phyloP scores from a whole-genome alignment of 805 yeast species.

The Candida ulmi region DNA sequence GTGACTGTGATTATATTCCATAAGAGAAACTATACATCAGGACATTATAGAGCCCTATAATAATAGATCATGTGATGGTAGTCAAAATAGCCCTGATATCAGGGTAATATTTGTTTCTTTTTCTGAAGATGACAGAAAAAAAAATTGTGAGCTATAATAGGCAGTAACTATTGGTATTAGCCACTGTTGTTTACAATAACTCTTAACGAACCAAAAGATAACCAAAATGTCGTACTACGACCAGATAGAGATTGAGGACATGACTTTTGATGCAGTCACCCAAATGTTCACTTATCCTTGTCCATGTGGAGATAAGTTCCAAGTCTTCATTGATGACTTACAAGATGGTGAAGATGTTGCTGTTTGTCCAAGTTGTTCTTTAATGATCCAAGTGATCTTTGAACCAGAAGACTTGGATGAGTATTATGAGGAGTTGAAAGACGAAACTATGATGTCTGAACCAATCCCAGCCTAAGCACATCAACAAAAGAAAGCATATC shows the following conservation, averaged over 20 bases:
- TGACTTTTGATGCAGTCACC: slow-evolving; percentile 79
- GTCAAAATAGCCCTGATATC: too few relatives aligned
- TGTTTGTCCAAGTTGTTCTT: slow-evolving; percentile 92
- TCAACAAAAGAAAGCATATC: too few relatives aligned
- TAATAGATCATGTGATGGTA: too few relatives aligned
- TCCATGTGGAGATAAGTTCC: slow-evolving; percentile 96
- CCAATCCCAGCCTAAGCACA: slow-evolving; percentile 14
- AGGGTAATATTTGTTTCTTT: background rate
- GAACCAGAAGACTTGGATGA: slow-evolving; percentile 51
- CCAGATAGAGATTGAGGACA: slow-evolving; percentile 95
- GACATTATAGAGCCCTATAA: background rate
- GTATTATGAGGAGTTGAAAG: slow-evolving; percentile 32
- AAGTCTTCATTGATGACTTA: slow-evolving; percentile 78
- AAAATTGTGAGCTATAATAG: too few relatives aligned
- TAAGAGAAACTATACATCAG: background rate
- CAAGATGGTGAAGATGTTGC: slow-evolving; percentile 91
- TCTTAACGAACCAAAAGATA: too few relatives aligned
- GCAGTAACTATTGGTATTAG: too few relatives aligned
- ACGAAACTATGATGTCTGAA: slow-evolving; percentile 12
- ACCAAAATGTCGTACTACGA: slow-evolving; percentile 70
- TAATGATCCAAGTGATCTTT: slow-evolving; percentile 87
- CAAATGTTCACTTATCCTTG: slow-evolving; percentile 91
- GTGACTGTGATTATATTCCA: background rate
- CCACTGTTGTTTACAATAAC: too few relatives aligned
- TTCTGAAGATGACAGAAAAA: background rate